Base-by-base conservation (phyloP, 805 yeast species). In the Groenewaldozyma salmanticensis region DNA sequence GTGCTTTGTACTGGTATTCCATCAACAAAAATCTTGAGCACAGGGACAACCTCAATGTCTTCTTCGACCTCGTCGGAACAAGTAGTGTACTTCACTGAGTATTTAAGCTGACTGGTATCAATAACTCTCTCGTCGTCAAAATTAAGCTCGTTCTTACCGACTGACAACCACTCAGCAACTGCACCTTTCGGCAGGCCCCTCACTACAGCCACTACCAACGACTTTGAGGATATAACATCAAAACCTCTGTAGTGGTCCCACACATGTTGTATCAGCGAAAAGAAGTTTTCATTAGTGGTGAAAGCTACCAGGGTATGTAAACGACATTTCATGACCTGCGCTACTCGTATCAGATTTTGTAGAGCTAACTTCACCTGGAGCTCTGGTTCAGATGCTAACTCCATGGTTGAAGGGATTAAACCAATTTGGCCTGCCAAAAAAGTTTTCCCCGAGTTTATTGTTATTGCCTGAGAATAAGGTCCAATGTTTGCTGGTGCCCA, bases 401-500 rank as follows among this genome's bases (percentile, higher is more conserved):
- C 69, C 88, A 90, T 82, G 9, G 74, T 59, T 1, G 74, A 59
- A 0, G 98, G 96, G 1, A 79, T 58, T 31, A 92, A 65, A 1
- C 95, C 94, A 31, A 92, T 88, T 63, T 92, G 97, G 0, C 98
- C 98, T 38, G 96, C 84, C 9, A 88, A 67, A 2, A 81, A 78
- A 5, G 77, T 59, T 21, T 69, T 61, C 42, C 75, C 73, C 3
- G 9, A 9, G 16, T 55, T 55, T 11, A 53, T 58, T 47, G 75
- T 78, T 7, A 78, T 75, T 0, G 88, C 74, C 60, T 92, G 98
- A 0, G 98, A 90, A 57, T 92, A 92, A 0, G 98, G 98, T 0
- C 98, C 98, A 35, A 92, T 92, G 51, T 92, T 92, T 29, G 95
- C 90, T 0, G 98, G 98, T 0, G 96, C 97, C 98, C 98, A 92